Base-by-base conservation (phyloP, 345 rosid species). In the Lumnitzera littorea region DNA sequence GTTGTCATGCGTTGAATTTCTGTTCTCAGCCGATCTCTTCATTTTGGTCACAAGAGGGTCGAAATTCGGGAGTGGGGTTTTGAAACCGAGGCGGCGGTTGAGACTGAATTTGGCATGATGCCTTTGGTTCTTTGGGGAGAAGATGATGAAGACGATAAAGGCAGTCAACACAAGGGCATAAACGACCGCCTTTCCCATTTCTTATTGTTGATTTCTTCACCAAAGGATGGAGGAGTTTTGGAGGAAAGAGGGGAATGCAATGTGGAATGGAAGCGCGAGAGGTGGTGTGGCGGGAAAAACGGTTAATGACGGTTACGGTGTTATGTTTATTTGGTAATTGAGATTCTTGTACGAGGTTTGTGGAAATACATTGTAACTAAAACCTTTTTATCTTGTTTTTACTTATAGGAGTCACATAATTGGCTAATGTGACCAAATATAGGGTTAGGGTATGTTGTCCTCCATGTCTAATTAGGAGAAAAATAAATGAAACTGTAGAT, bases 151-250 rank as follows among this genome's bases (percentile, higher is more conserved):
- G 54, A 69, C 8, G 23, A 75, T 51, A 67, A 81, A 70, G 69
- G 78, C 69, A 73, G 77, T 16, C 66, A 77, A 41, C 25, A 84
- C 57, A 49, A 81, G 60, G 67, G 68, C 48, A 46, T 67, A 84
- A 70, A 67, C 87, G 81, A 76, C 90, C 84, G 53, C 91, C 90
- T 76, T 83, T 75, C 67, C 78, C 95, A 84, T 88, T 20, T 20
- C 20, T 20, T 47, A 4, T 43, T 50, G 52, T 46, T 3, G 64
- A 58, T 24, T 2, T 12, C 53, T 20, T 48, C 46, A 53, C 13
- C 13, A 2, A 1, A 20, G 11, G 23, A 6, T 24, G 51, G 11
- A 24, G 6, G 3, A 48, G 54, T 41, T 24, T 16, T 15, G 23
- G 55, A 16, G 31, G 52, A 8, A 46, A 23, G 15, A 36, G 17